These are phyloP conservation scores for Ogataea saltuana DNA, from an alignment of 805 yeast species.

Conservation along the genomic window DNA sequence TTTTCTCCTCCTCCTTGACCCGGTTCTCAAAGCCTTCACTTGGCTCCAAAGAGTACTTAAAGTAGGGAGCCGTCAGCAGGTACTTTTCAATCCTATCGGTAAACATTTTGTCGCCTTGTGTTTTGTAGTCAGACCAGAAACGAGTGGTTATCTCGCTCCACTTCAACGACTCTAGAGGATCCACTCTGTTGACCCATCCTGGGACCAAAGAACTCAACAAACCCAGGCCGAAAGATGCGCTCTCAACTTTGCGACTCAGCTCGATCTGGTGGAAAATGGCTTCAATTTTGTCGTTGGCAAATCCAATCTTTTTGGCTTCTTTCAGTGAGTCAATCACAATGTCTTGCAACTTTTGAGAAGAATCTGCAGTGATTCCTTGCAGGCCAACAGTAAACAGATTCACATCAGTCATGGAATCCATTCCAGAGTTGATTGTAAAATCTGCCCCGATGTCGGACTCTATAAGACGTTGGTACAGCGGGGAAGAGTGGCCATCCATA, in stretches of 20 bases:
- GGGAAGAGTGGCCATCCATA: slow-evolving; percentile 90
- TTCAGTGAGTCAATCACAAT: slow-evolving; percentile 50
- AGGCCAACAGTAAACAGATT: slow-evolving; percentile 83
- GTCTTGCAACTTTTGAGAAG: slow-evolving; percentile 47
- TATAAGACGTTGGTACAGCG: slow-evolving; percentile 80
- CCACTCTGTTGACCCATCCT: slow-evolving; percentile 80
- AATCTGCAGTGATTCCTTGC: slow-evolving; percentile 62
- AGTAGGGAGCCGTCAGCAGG: slow-evolving; percentile 54
- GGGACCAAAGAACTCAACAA: slow-evolving; percentile 74
- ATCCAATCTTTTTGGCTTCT: slow-evolving; percentile 44
- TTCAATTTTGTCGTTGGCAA: slow-evolving; percentile 63
- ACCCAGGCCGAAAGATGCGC: slow-evolving; percentile 85
- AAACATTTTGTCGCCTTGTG: slow-evolving; percentile 57
- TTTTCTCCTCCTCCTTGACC: slow-evolving; percentile 56
- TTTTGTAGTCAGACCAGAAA: slow-evolving; percentile 62
- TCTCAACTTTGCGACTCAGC: slow-evolving; percentile 78
- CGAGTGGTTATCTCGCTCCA: slow-evolving; percentile 59
- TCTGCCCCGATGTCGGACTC: slow-evolving; percentile 86
- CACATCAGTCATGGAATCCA: slow-evolving; percentile 76
- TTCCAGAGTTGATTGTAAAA: slow-evolving; percentile 82
- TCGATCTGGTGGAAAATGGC: slow-evolving; percentile 91
- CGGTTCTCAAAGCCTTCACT: slow-evolving; percentile 51
- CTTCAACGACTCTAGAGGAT: slow-evolving; percentile 68
- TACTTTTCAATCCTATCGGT: slow-evolving; percentile 55
- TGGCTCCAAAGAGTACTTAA: slow-evolving; percentile 79